Percentiles rank a stretch among this genome's conserved stretches.
Conservation (phyloP, 1,284 basidiomycete genomes). For the Filobasidium uniguttulatum region DNA sequence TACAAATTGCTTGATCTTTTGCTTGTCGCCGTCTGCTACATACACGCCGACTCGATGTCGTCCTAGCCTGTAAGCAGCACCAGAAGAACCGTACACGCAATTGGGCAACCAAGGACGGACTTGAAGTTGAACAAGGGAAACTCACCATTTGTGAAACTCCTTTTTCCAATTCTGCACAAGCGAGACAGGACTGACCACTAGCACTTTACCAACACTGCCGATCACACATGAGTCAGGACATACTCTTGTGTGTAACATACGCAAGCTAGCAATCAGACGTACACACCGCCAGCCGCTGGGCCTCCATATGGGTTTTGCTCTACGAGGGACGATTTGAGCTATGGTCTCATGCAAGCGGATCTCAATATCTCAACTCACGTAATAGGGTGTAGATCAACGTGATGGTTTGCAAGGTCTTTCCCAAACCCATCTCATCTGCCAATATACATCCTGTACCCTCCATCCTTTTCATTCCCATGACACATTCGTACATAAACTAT, state of each 20-base stretch:
- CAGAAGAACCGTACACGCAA: not conserved
- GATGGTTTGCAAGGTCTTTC: slow-evolving; percentile 80
- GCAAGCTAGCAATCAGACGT: slow-evolving; percentile 9
- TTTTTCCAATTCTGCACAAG: slow-evolving; percentile 92
- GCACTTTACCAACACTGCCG: slow-evolving; percentile 49
- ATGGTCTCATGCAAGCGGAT: not conserved
- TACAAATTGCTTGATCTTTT: slow-evolving; percentile 56
- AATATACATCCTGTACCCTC: slow-evolving; percentile 80
- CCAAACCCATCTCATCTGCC: slow-evolving; percentile 94
- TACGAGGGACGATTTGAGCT: not conserved
- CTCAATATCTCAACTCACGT: slow-evolving; percentile 43
- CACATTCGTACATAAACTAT: slow-evolving; percentile 85
- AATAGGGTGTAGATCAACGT: slow-evolving; percentile 75
- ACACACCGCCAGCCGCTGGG: slow-evolving; percentile 42
- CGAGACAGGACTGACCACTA: slow-evolving; percentile 90
- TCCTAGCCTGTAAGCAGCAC: slow-evolving; percentile 47
- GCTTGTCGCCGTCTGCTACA: slow-evolving; percentile 64
- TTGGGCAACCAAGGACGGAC: too few relatives aligned
- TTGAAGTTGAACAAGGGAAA: slow-evolving; percentile 5
- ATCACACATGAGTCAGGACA: slow-evolving; percentile 16
- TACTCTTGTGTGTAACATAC: not conserved
- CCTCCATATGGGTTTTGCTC: slow-evolving; percentile 67
- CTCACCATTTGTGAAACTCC: slow-evolving; percentile 85
- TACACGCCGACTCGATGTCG: slow-evolving; percentile 65
- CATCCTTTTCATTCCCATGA: slow-evolving; percentile 82